Evolutionary conservation across 2,329 filamentous ascomycete genomes (phyloP).

Genomic region (Tolypocladium tundrense): DNA sequence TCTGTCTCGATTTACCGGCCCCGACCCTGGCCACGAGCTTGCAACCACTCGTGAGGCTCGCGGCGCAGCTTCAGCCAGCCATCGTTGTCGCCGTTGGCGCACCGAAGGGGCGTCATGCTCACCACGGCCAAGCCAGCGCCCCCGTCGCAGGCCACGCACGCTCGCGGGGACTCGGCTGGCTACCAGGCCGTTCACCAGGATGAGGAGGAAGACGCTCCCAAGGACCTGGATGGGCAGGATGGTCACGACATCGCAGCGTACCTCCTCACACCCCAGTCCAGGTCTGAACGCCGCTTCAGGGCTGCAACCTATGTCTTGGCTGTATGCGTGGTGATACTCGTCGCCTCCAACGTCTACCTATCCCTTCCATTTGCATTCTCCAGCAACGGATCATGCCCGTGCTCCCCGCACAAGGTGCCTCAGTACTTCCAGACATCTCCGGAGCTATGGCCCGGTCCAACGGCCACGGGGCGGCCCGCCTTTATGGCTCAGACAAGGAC

Average conservation of each 20-base stretch:
- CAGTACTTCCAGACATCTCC: conserved; percentile 55
- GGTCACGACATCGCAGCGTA: conserved; percentile 4
- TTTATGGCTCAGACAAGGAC: conserved; percentile 64
- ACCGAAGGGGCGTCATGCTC: background rate
- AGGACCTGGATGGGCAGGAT: conserved; percentile 4
- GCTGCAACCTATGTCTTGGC: conserved; percentile 21
- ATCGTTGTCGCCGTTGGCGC: background rate
- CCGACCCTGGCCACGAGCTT: background rate
- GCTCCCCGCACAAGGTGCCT: conserved; percentile 33
- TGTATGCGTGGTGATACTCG: conserved; percentile 23
- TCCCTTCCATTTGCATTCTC: conserved; percentile 21
- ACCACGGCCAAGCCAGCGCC: background rate
- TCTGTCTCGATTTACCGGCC: background rate
- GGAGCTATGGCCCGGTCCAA: conserved; percentile 53
- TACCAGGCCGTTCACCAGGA: conserved; percentile 25
- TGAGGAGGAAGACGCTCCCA: conserved; percentile 9
- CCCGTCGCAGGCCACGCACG: conserved; percentile 1
- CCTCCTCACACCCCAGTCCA: conserved; percentile 6
- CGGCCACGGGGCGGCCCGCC: conserved; percentile 57
- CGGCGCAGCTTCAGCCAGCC: background rate
- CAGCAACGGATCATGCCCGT: conserved; percentile 15
- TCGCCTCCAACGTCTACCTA: conserved; percentile 25
- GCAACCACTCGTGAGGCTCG: background rate
- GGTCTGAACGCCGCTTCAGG: conserved; percentile 17
- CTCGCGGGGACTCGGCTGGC: conserved; percentile 8